A percentile compares a stretch with the other conserved stretches of the same genome.
phyloP scores from a whole-genome alignment of 495 filamentous ascomycete genomes.

The Hypomontagnella submonticulosa region DNA sequence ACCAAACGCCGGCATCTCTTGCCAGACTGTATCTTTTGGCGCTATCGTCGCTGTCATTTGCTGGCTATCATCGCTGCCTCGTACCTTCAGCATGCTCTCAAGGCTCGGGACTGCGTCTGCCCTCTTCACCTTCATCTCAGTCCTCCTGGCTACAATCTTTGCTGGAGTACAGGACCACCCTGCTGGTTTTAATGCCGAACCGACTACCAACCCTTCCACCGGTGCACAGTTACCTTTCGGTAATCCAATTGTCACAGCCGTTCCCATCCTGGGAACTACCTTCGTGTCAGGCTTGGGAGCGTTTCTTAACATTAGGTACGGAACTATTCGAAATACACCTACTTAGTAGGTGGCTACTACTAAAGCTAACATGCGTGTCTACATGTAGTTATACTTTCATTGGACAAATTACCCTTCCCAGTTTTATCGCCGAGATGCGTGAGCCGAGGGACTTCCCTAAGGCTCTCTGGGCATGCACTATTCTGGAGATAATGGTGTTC shows the following conservation, averaged over 20 bases:
- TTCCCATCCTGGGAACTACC: slow-evolving; percentile 76
- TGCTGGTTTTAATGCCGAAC: slow-evolving; percentile 63
- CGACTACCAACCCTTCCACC: slow-evolving; percentile 50
- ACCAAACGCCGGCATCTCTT: slow-evolving; percentile 65
- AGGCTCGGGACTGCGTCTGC: slow-evolving; percentile 80
- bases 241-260: slow-evolving; percentile 68
- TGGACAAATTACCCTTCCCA: slow-evolving; percentile 89
- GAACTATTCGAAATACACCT: not conserved
- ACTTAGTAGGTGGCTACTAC: not conserved
- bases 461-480: slow-evolving; percentile 86
- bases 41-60: slow-evolving; percentile 75
- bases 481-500: slow-evolving; percentile 85
- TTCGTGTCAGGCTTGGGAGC: slow-evolving; percentile 83
- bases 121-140: slow-evolving; percentile 86
- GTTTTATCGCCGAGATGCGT: slow-evolving; percentile 93
- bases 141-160: slow-evolving; percentile 82
- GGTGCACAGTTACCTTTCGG: slow-evolving; percentile 57
- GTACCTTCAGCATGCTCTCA: slow-evolving; percentile 82
- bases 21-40: slow-evolving; percentile 75
- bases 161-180: slow-evolving; percentile 77
- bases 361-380: slow-evolving; percentile 14
- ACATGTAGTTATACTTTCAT: slow-evolving; percentile 85
- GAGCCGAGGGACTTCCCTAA: slow-evolving; percentile 88
- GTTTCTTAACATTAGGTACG: slow-evolving; percentile 78
- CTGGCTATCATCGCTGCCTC: slow-evolving; percentile 78